A percentile compares a stretch with the other conserved stretches of the same genome.
These are phyloP conservation scores for Cardamine resedifolia DNA, from an alignment of 345 rosid genomes.

Conservation along the genomic window DNA sequence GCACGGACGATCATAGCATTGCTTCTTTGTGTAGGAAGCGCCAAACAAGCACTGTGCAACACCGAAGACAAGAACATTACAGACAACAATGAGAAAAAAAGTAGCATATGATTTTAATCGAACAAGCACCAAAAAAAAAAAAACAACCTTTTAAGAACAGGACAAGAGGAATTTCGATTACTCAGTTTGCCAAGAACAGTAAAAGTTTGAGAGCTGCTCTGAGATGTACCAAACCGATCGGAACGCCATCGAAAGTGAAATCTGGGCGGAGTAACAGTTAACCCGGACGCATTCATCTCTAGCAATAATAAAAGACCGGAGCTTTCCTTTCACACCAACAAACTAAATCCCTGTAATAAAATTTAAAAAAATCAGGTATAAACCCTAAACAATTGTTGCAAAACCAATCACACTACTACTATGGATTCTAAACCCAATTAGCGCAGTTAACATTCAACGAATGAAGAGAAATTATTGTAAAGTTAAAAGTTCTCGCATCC, in stretches of 20 bases:
- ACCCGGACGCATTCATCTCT: constrained; percentile 66
- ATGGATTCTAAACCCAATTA: background rate
- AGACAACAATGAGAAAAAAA: constrained; percentile 3
- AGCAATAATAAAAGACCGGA: background rate
- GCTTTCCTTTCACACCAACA: constrained; percentile 20
- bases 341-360: constrained; percentile 18
- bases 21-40: constrained; percentile 39
- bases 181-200: constrained; percentile 29
- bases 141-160: constrained; percentile 48
- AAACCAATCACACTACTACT: constrained; percentile 9
- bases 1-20: constrained; percentile 49
- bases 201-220: constrained; percentile 40
- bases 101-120: background rate
- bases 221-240: constrained; percentile 28
- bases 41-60: constrained; percentile 35
- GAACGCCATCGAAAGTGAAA: constrained; percentile 47
- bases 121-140: background rate
- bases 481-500: constrained; percentile 7
- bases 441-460: background rate
- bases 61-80: constrained; percentile 13
- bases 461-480: background rate
- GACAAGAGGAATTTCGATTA: constrained; percentile 27
- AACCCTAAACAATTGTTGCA: background rate
- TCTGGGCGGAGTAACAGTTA: constrained; percentile 54
- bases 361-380: background rate